phyloP scores from a whole-genome alignment of 345 rosid species.

The Tarenaya hassleriana region DNA sequence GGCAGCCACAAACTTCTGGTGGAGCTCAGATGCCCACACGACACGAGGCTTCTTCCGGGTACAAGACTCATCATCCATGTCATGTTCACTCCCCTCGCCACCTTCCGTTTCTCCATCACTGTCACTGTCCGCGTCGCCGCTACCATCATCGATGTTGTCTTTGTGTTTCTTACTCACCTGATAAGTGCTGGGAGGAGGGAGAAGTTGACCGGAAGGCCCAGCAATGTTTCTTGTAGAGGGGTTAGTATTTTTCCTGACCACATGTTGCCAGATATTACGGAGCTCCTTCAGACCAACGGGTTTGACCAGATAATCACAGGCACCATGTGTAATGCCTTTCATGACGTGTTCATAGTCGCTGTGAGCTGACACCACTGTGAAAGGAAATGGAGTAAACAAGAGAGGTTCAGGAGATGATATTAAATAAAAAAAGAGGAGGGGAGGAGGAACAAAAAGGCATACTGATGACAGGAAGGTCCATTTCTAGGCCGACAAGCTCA shows the following conservation, averaged over 20 bases:
- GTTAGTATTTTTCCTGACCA: conserved; percentile 50
- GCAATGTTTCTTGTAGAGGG: conserved; percentile 25
- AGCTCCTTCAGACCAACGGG: conserved; percentile 84
- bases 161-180: conserved; percentile 49
- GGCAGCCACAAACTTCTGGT: conserved; percentile 75
- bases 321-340: conserved; percentile 88
- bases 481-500: conserved; percentile 77
- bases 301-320: conserved; percentile 77
- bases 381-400: conserved; percentile 16
- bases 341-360: conserved; percentile 71
- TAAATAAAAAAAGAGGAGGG: background rate
- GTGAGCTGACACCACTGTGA: conserved; percentile 76
- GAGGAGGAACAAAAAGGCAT: conserved; percentile 15
- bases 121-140: conserved; percentile 20
- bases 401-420: background rate
- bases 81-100: conserved; percentile 50
- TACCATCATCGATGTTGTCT: conserved; percentile 25
- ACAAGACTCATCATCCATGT: conserved; percentile 57
- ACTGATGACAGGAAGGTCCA: conserved; percentile 98
- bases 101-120: conserved; percentile 67
- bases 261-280: conserved; percentile 92
- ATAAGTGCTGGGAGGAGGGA: conserved; percentile 22
- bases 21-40: conserved; percentile 84
- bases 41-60: conserved; percentile 84
- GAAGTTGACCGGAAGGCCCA: conserved; percentile 22